A percentile compares a stretch with the other conserved stretches of the same genome.
These are phyloP conservation scores for Hypoxylon sp. DNA, from an alignment of 2,329 filamentous ascomycete genomes.

Conservation along the genomic window DNA sequence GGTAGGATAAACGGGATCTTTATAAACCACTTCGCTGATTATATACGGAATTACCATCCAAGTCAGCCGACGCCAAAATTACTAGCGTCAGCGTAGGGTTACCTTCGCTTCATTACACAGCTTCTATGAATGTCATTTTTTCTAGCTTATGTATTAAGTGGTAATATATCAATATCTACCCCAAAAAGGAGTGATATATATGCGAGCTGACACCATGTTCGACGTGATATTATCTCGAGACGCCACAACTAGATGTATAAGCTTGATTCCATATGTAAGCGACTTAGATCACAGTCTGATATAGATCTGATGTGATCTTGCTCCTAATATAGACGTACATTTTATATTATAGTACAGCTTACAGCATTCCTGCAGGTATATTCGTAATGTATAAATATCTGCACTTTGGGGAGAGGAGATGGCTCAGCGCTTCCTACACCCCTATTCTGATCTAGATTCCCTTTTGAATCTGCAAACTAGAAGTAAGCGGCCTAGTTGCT, in stretches of 20 bases:
- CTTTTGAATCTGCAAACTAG: neutral
- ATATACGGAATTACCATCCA: neutral
- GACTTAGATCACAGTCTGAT: neutral
- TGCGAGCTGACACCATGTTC: slow-evolving; percentile 12
- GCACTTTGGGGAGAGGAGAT: neutral
- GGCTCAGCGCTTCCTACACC: neutral
- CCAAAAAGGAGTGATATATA: neutral
- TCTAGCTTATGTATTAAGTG: slow-evolving; percentile 4
- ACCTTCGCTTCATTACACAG: neutral
- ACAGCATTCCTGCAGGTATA: neutral
- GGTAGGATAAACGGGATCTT: neutral
- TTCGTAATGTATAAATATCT: neutral
- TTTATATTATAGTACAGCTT: slow-evolving; percentile 1
- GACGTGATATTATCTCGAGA: too few relatives aligned
- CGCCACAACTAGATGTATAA: neutral
- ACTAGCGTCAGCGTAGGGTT: neutral
- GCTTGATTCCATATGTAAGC: neutral
- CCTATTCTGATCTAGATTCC: neutral
- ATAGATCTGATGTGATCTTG: neutral
- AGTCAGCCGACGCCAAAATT: slow-evolving; percentile 4
- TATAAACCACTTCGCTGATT: slow-evolving; percentile 1
- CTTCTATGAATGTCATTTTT: neutral
- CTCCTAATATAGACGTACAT: slow-evolving; percentile 7
- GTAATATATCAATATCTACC: neutral
- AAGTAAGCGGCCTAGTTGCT: neutral